These are phyloP conservation scores for Cryptosporidium bovis DNA, from an alignment of 169 alveolate genomes.

Conservation along the genomic window DNA sequence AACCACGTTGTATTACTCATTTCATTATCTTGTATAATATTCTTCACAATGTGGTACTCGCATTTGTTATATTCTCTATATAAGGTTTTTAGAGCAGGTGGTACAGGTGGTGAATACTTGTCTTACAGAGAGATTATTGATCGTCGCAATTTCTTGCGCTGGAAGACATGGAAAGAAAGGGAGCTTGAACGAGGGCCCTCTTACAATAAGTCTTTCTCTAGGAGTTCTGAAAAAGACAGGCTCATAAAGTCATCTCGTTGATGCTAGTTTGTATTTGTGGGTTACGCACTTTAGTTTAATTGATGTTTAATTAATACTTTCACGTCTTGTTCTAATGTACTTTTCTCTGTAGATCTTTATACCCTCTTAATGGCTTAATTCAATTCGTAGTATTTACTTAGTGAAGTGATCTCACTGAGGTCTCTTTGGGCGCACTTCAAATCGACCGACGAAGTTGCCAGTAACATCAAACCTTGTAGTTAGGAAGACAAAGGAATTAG, in stretches of 20 bases:
- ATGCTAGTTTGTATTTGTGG: background rate
- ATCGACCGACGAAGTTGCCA: no score
- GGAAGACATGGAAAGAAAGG: conserved; percentile 75
- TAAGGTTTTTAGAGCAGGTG: conserved; percentile 68
- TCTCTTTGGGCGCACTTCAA: no score
- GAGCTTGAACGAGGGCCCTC: conserved; percentile 71
- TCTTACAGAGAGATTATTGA: conserved; percentile 73
- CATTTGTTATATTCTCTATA: conserved; percentile 56
- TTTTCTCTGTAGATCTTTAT: no score
- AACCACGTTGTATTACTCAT: conserved; percentile 25
- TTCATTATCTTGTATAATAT: conserved; percentile 9
- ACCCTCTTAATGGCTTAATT: no score
- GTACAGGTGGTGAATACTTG: conserved; percentile 66
- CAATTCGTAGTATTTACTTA: no score
- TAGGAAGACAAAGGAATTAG: no score
- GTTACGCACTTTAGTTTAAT: no score
- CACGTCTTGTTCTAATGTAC: no score
- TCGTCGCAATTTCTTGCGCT: conserved; percentile 49
- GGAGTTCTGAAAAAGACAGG: conserved; percentile 70
- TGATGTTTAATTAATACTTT: no score
- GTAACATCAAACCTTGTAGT: no score
- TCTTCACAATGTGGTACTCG: conserved; percentile 38
- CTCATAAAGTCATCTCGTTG: conserved; percentile 25
- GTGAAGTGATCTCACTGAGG: no score
- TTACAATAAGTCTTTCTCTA: conserved; percentile 42